Evolutionary conservation across 1,284 basidiomycete species (phyloP), one percentile per base, ranked within the genome.

Genomic region (Coniferiporia sulphurascens): DNA sequence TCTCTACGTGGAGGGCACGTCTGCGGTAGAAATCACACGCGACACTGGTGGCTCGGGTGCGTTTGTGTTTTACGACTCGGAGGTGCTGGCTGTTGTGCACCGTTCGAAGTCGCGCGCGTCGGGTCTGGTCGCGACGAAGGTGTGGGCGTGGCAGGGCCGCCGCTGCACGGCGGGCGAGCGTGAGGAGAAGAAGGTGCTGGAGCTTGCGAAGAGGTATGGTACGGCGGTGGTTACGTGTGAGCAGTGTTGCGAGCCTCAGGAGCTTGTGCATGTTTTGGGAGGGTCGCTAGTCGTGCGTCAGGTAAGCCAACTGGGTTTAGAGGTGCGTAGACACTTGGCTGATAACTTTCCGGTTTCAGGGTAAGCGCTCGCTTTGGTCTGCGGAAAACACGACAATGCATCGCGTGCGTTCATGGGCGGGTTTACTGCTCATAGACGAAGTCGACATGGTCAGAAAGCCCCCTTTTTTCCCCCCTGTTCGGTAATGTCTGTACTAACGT

Each of bases 331-430:
- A 41, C 9, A 3, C 7, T 12, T 41, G 38, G 38, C 48, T 12
- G 17, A 48, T 54, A 15, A 32, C 62, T 62, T n/a, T 50, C 27
- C 5, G 27, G 27, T 32, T 54, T 13, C 57, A 91, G 85, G 89
- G 89, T 12, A 74, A 79, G 35, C 81, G 89, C 43, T 75, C 76
- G 3, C 87, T 85, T 66, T 92, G 89, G 89, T 82, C 83, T 6
- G 67, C 81, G 0, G 89, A 91, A 57, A 91, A 92, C 64, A 91
- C 87, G 3, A 77, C 87, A 1, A 89, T 92, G 87, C 89, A 91
- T 63, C 72, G 84, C 49, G 77, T 89, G 32, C 80, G 87, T 58
- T 77, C 75, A 1, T 66, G 70, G 7, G 67, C 74, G n/a, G 81
- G 78, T 5, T 70, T 79, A 15, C 71, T 85, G 27, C 75, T 81